A percentile compares a stretch with the other conserved stretches of the same genome.
Conservation (phyloP, 176 grass and related monocot species). For the Ampelocalamus luodianensis region DNA sequence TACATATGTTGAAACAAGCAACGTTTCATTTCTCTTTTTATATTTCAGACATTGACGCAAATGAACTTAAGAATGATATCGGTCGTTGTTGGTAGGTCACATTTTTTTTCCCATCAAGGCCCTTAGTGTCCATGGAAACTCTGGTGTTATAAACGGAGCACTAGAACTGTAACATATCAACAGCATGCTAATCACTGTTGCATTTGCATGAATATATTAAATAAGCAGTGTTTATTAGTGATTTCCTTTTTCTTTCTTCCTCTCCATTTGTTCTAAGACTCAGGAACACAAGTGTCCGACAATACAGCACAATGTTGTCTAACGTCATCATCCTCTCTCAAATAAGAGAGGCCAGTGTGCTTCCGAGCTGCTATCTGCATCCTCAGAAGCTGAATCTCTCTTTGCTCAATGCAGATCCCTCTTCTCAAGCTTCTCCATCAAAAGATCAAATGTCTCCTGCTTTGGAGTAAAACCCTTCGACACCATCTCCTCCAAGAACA, state of each 20-base stretch:
- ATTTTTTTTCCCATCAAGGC: not conserved
- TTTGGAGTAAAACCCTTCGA: slow-evolving; percentile 71
- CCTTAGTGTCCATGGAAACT: not conserved
- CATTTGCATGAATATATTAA: not conserved
- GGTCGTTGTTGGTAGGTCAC: not conserved
- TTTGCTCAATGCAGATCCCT: slow-evolving; percentile 53
- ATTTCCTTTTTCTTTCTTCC: not conserved
- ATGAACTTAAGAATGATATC: not conserved
- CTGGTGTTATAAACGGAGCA: too few species aligned
- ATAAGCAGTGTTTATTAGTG: not conserved
- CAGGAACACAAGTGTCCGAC: too few species aligned
- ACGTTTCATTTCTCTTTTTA: not conserved
- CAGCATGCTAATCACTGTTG: not conserved
- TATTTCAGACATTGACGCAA: not conserved
- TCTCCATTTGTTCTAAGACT: too few species aligned
- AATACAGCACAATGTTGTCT: not conserved
- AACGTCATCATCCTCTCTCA: slow-evolving; percentile 1
- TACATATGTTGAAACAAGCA: not conserved
- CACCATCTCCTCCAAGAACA: slow-evolving; percentile 88
- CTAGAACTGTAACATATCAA: not conserved
- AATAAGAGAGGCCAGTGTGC: slow-evolving; percentile 8
- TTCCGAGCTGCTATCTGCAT: slow-evolving; percentile 43
- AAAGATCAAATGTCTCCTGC: slow-evolving; percentile 63
- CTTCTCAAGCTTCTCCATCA: slow-evolving; percentile 64
- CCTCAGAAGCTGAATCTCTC: slow-evolving; percentile 52